Conservation (phyloP, 257 asterid species). For the Jasminum sambac region DNA sequence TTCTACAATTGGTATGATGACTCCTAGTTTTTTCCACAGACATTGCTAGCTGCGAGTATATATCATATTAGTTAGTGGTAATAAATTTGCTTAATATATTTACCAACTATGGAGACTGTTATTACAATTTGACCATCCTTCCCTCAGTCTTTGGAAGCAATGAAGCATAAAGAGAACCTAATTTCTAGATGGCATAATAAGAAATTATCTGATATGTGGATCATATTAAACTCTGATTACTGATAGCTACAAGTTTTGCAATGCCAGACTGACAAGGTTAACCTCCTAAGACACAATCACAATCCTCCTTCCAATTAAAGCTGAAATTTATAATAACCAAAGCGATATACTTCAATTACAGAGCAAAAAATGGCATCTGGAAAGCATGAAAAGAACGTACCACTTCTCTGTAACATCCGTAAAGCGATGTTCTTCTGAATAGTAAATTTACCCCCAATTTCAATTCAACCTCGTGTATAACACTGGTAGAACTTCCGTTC, state of each 20-base stretch:
- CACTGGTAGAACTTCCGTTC: background rate
- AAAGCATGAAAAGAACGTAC: slow-evolving; percentile 38
- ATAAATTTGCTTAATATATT: too few species aligned
- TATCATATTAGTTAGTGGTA: too few species aligned
- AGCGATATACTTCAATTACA: background rate
- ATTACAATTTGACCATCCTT: too few species aligned
- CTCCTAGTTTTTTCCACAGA: too few species aligned
- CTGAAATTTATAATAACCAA: background rate
- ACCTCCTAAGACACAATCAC: background rate
- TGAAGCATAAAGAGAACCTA: too few species aligned
- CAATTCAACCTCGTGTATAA: background rate
- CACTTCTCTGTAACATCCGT: slow-evolving; percentile 99
- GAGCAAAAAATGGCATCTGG: background rate
- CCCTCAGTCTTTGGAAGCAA: too few species aligned
- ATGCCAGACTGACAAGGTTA: slow-evolving; percentile 1
- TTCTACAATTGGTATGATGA: too few species aligned
- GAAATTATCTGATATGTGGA: background rate
- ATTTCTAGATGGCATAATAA: too few species aligned
- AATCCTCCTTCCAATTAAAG: background rate
- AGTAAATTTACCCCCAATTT: slow-evolving; percentile 70
- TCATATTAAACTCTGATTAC: background rate
- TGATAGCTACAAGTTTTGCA: background rate
- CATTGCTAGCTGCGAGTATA: too few species aligned
- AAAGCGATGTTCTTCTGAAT: slow-evolving; percentile 52
- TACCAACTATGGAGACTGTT: too few species aligned